Percentiles rank a stretch among this genome's conserved stretches.
Conservation (phyloP, 305 asterid genomes). For the Ajuga reptans region DNA sequence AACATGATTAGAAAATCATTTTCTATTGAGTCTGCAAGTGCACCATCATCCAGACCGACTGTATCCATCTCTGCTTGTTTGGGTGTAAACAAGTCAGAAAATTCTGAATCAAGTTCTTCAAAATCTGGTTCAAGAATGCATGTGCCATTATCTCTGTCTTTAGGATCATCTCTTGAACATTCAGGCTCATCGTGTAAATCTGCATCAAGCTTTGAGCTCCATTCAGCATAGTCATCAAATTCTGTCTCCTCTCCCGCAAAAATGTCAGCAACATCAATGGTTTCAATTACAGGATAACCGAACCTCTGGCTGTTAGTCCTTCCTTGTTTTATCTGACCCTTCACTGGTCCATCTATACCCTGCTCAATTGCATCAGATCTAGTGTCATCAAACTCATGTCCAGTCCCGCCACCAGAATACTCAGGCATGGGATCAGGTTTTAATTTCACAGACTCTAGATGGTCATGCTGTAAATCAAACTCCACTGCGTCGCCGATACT, state of each 20-base stretch:
- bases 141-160: neutral
- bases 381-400: constrained; percentile 25
- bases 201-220: constrained; percentile 26
- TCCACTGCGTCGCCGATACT: constrained; percentile 25
- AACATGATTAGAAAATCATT: constrained; percentile 71
- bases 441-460: no score
- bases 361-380: constrained; percentile 24
- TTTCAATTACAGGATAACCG: constrained; percentile 40
- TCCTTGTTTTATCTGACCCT: constrained; percentile 30
- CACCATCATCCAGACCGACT: constrained; percentile 48
- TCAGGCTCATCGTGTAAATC: neutral
- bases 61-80: constrained; percentile 30
- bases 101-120: constrained; percentile 38
- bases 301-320: constrained; percentile 31
- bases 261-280: constrained; percentile 48
- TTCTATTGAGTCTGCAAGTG: constrained; percentile 63
- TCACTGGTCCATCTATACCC: constrained; percentile 35
- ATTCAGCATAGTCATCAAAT: constrained; percentile 27
- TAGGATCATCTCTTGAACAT: no score
- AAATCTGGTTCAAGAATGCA: constrained; percentile 21
- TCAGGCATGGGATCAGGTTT: neutral
- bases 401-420: constrained; percentile 25
- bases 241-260: constrained; percentile 37
- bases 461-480: constrained; percentile 24
- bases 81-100: constrained; percentile 22